Evolutionary conservation across 2,329 filamentous ascomycete species (phyloP), one percentile per base, ranked within the genome.

Genomic region (Botrytis paeoniae): DNA sequence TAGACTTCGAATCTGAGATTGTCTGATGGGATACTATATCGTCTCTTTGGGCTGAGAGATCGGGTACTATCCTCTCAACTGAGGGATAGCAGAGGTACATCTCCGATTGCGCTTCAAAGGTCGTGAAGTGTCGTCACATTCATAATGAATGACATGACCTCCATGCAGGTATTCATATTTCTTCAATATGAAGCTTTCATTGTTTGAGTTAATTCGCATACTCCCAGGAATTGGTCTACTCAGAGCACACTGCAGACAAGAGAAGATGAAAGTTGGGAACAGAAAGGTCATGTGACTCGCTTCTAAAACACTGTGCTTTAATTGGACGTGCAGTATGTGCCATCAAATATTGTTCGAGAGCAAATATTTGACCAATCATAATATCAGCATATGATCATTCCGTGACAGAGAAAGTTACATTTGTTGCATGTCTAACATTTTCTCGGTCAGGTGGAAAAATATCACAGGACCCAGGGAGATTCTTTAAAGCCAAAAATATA

Each of bases 1-100:
- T 0, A 8, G 4, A 16, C 2, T 25, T 20, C 3, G 4, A 1
- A 35, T 2, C 4, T 16, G 4, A 32, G 5, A 18, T 25, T 4
- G 10, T 1, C 12, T 35, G 18, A 22, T 4, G 22, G 1, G 48
- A 35, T 35, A 35, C 20, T 18, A 48, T 35, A n/a, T 7, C 8
- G 3, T 25, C 20, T 48, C 8, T 22, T 2, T 16, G 62, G 8
- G 6, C 10, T 22, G 4, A 65, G 9, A 32, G 14, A 48, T 7
- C 3, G 43, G 29, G 7, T 3, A 8, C 9, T 35, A 7, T 2
- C 29, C 20, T 45, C 41, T 48, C 35, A 22, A 65, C 29, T 20
- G 39, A 63, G 39, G 61, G 39, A 62, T 18, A 32, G n/a, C 29
- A 48, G 41, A 48, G 62, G 25, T n/a, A n/a, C 4, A 1, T 1